These are phyloP conservation scores for Alternaria solani DNA, from an alignment of 2,329 filamentous ascomycete species.

Conservation along the genomic window DNA sequence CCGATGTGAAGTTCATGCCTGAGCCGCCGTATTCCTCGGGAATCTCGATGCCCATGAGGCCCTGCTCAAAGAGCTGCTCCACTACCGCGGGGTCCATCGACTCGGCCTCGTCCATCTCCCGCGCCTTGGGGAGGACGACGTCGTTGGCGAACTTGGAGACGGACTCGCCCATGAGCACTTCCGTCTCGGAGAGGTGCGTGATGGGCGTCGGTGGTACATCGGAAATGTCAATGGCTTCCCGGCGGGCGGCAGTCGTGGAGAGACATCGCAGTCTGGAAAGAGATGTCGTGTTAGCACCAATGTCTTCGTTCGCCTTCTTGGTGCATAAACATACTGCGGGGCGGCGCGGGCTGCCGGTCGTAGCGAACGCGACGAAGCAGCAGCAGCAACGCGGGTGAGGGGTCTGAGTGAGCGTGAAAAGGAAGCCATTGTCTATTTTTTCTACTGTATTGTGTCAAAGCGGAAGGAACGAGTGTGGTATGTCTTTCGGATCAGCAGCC, in stretches of 20 bases:
- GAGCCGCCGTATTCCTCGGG: conserved; percentile 96
- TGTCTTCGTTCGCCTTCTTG: conserved; percentile 7
- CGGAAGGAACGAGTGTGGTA: background rate
- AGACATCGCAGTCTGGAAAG: conserved; percentile 52
- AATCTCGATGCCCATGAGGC: conserved; percentile 96
- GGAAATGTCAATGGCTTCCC: conserved; percentile 62
- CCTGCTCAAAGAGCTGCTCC: conserved; percentile 95
- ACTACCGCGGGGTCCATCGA: conserved; percentile 87
- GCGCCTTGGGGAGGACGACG: conserved; percentile 85
- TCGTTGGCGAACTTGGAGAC: conserved; percentile 92
- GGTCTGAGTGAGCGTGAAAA: conserved; percentile 43
- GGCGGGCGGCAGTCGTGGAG: conserved; percentile 50
- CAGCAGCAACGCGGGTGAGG: conserved; percentile 40
- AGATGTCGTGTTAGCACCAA: background rate
- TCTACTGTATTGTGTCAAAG: conserved; percentile 1
- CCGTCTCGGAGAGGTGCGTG: conserved; percentile 88
- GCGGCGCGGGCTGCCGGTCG: conserved; percentile 41
- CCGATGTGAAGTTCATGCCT: conserved; percentile 98
- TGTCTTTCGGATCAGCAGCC: background rate
- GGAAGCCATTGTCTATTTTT: conserved; percentile 36
- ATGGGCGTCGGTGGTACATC: conserved; percentile 90
- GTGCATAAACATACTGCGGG: conserved; percentile 38
- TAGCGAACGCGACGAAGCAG: conserved; percentile 36
- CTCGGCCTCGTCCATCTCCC: conserved; percentile 98
- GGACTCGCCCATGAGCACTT: conserved; percentile 85